Percentiles rank a stretch among this genome's conserved stretches.
Evolutionary conservation across 2,329 filamentous ascomycete species (phyloP).

Genomic region (Sphaerulina populicola): DNA sequence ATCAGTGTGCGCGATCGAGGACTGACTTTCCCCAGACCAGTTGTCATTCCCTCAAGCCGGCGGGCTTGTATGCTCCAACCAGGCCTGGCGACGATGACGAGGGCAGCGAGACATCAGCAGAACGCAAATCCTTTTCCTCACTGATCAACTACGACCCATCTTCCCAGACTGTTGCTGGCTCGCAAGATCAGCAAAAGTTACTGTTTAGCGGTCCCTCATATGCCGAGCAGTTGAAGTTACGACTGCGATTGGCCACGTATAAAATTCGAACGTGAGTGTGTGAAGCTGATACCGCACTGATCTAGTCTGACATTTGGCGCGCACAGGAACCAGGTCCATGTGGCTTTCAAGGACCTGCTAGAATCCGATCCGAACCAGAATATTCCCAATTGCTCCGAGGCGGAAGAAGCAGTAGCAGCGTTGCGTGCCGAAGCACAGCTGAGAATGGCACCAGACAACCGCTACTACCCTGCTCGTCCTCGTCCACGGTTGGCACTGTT

Average conservation of each 20-base stretch:
- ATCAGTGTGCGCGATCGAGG: not conserved
- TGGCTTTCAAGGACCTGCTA: constrained; percentile 54
- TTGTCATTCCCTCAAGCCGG: not conserved
- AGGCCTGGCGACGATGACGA: constrained; percentile 20
- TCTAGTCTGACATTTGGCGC: not conserved
- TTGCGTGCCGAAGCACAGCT: constrained; percentile 8
- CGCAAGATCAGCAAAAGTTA: constrained; percentile 7
- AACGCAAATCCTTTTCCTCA: constrained; percentile 40
- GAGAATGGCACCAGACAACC: not conserved
- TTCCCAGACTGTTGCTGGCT: constrained; percentile 29
- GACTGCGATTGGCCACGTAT: constrained; percentile 64
- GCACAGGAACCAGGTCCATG: constrained; percentile 59
- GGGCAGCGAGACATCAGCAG: constrained; percentile 25
- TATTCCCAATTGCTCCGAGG: constrained; percentile 4
- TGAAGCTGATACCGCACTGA: not conserved
- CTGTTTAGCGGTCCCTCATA: constrained; percentile 31
- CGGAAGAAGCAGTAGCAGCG: constrained; percentile 26
- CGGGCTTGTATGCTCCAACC: constrained; percentile 21
- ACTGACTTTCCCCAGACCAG: not conserved
- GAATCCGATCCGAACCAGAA: constrained; percentile 2
- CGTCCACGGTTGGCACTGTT: constrained; percentile 24
- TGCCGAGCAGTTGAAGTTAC: constrained; percentile 57
- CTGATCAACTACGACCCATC: constrained; percentile 42
- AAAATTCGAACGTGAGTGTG: constrained; percentile 46
- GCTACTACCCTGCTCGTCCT: constrained; percentile 3